Percentiles rank a stretch among this genome's conserved stretches.
Evolutionary conservation across 2,329 filamentous ascomycete genomes (phyloP).

Genomic region (Gnomoniopsis sp.): DNA sequence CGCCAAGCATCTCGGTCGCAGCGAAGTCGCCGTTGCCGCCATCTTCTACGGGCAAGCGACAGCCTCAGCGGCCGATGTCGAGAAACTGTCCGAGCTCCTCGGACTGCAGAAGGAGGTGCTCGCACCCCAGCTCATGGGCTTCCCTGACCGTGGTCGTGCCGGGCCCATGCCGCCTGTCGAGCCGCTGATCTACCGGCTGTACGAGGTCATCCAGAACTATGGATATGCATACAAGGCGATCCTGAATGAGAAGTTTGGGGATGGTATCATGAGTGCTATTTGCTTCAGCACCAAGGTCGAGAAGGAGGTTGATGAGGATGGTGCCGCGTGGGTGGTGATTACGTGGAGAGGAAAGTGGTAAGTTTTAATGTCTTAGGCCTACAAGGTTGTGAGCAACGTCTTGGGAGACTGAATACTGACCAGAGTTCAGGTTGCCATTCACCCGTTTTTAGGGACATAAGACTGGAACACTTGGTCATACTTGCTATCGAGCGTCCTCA

Average conservation of each 20-base stretch:
- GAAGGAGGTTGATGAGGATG: slow-evolving; percentile 85
- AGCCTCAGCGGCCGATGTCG: slow-evolving; percentile 48
- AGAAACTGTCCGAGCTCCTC: slow-evolving; percentile 56
- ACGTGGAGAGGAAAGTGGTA: slow-evolving; percentile 82
- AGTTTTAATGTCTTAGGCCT: slow-evolving; percentile 25
- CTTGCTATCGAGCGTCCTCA: too few relatives aligned
- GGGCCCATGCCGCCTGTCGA: slow-evolving; percentile 83
- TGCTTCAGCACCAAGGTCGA: slow-evolving; percentile 87
- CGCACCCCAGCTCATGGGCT: slow-evolving; percentile 62
- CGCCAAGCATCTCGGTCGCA: slow-evolving; percentile 67
- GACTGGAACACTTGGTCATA: too few relatives aligned
- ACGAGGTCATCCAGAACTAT: slow-evolving; percentile 95
- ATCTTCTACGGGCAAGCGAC: slow-evolving; percentile 78
- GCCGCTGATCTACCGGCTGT: slow-evolving; percentile 84
- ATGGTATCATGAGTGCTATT: slow-evolving; percentile 97
- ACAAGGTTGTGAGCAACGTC: not conserved
- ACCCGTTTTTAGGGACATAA: slow-evolving; percentile 28
- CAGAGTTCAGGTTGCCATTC: slow-evolving; percentile 32
- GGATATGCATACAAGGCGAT: slow-evolving; percentile 95
- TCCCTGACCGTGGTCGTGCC: slow-evolving; percentile 75
- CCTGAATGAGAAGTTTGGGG: slow-evolving; percentile 90
- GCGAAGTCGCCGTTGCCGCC: slow-evolving; percentile 81
- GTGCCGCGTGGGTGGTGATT: slow-evolving; percentile 79
- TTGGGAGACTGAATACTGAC: slow-evolving; percentile 1
- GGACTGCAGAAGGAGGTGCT: slow-evolving; percentile 51